Evolutionary conservation across 2,329 filamentous ascomycete genomes (phyloP).

Genomic region (Calycina herbarum): DNA sequence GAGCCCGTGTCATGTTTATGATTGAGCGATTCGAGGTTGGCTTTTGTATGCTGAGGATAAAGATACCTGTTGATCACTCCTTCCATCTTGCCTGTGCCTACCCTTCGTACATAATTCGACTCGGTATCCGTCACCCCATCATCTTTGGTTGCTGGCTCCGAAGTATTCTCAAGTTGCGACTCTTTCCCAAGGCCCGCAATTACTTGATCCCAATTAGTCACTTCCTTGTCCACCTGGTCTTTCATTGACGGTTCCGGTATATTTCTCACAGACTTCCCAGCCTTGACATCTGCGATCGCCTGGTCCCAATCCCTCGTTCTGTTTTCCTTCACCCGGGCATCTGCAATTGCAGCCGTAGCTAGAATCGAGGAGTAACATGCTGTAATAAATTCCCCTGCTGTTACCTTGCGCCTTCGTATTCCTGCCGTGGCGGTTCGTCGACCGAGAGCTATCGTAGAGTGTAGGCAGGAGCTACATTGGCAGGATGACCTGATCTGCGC

Average conservation of each 20-base stretch:
- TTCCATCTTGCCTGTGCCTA: not conserved
- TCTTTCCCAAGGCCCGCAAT: not conserved
- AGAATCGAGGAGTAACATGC: constrained; percentile 68
- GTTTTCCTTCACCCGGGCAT: constrained; percentile 59
- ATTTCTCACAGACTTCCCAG: constrained; percentile 19
- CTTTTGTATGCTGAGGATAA: not conserved
- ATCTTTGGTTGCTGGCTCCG: not conserved
- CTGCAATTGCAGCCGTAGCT: constrained; percentile 62
- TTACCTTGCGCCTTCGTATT: constrained; percentile 48
- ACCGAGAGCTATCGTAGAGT: constrained; percentile 48
- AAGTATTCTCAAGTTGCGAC: not conserved
- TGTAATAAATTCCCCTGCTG: constrained; percentile 58
- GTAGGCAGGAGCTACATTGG: constrained; percentile 62
- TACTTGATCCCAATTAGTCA: not conserved
- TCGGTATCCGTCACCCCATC: not conserved
- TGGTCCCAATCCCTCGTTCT: constrained; percentile 61
- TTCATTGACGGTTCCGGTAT: constrained; percentile 5
- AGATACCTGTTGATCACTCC: not conserved
- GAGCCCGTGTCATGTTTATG: not conserved
- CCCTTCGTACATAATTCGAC: not conserved
- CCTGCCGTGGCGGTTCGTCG: constrained; percentile 52
- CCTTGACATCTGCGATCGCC: constrained; percentile 55
- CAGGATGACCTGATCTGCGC: constrained; percentile 60
- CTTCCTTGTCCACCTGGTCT: constrained; percentile 1
- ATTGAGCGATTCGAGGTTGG: not conserved